phyloP scores from a whole-genome alignment of 371 early-diverging fungal species.

The Lichtheimia ornata region DNA sequence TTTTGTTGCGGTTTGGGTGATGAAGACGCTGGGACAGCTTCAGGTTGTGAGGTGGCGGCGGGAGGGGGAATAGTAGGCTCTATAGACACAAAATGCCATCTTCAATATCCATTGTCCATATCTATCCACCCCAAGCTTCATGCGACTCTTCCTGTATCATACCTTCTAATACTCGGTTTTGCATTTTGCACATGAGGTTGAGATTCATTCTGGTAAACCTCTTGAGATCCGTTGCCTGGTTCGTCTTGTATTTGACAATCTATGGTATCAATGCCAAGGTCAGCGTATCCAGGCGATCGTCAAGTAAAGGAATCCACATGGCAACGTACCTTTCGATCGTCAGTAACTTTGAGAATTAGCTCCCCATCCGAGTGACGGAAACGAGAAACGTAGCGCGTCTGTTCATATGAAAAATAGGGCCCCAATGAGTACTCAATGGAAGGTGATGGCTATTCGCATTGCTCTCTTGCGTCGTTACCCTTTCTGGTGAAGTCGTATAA shows the following conservation, averaged over 20 bases:
- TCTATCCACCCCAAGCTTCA: too few relatives aligned
- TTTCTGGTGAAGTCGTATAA: conserved; percentile 62
- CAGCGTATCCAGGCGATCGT: neutral
- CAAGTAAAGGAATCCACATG: neutral
- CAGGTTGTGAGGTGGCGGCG: neutral
- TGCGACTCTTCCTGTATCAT: neutral
- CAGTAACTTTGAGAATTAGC: conserved; percentile 75
- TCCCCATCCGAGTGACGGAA: conserved; percentile 74
- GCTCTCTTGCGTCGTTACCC: conserved; percentile 36
- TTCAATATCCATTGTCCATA: too few relatives aligned
- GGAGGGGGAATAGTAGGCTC: too few relatives aligned
- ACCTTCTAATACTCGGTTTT: conserved; percentile 46
- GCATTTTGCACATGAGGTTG: conserved; percentile 72
- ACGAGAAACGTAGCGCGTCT: conserved; percentile 74
- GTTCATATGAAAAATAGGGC: neutral
- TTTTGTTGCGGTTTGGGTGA: conserved; percentile 14
- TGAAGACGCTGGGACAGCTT: conserved; percentile 6
- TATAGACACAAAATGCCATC: too few relatives aligned
- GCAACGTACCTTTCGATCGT: conserved; percentile 58
- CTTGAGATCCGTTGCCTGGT: conserved; percentile 70
- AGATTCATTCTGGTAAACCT: conserved; percentile 72
- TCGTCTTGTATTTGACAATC: conserved; percentile 73
- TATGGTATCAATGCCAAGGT: conserved; percentile 15
- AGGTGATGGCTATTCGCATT: too few relatives aligned
- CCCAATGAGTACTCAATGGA: too few relatives aligned